phyloP scores from a whole-genome alignment of 1,139 yeast species.

The Saccharomyces hybrid region DNA sequence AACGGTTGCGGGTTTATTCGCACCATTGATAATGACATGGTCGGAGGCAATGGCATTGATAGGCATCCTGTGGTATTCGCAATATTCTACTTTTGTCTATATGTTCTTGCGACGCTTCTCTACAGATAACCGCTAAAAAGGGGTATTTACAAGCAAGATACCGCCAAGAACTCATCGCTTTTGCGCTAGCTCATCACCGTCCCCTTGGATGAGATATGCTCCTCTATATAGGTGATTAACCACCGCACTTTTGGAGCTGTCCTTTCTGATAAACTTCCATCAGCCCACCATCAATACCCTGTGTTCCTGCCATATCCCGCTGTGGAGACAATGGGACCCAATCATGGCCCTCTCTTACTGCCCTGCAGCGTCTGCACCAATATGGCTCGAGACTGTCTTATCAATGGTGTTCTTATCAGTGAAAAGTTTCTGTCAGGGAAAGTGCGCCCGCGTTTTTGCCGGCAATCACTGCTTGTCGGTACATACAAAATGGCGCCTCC shows the following conservation, averaged over 20 bases:
- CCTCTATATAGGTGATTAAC: background rate
- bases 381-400: background rate
- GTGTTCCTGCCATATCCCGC: background rate
- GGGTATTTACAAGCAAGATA: background rate
- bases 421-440: background rate
- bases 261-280: background rate
- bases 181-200: background rate
- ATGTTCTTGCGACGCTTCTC: background rate
- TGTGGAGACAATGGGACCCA: background rate
- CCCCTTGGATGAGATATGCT: background rate
- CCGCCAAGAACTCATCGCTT: background rate
- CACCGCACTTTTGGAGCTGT: background rate
- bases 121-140: background rate
- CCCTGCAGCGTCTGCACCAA: background rate
- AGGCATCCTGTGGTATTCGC: conserved; percentile 36
- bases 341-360: background rate
- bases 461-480: background rate
- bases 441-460: background rate
- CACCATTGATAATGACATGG: conserved; percentile 50
- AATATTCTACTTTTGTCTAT: background rate
- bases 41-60: conserved; percentile 55
- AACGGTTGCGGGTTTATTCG: conserved; percentile 56
- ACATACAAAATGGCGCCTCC: background rate
- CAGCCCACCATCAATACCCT: background rate
- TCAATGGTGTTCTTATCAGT: background rate